phyloP scores from a whole-genome alignment of 805 yeast genomes.

The Saccharomycopsis selenospora region DNA sequence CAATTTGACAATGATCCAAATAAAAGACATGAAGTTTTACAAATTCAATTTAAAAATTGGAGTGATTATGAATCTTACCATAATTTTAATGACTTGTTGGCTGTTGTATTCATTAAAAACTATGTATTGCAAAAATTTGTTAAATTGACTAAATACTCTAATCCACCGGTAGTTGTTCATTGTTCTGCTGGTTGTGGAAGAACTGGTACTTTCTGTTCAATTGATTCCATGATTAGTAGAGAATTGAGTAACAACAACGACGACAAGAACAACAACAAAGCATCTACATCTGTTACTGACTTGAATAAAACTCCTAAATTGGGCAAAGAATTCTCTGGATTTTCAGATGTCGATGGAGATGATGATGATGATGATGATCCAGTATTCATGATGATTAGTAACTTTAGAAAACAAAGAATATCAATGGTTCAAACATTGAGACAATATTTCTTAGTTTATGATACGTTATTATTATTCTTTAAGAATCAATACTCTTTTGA shows the following conservation, averaged over 20 bases:
- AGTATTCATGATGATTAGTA: slow-evolving; percentile 54
- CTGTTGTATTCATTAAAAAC: slow-evolving; percentile 11
- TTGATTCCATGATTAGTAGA: slow-evolving; percentile 50
- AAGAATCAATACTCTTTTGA: not conserved
- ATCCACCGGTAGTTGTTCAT: slow-evolving; percentile 61
- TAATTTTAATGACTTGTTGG: slow-evolving; percentile 29
- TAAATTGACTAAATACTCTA: not conserved
- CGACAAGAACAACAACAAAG: slow-evolving; percentile 7
- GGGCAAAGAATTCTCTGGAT: not conserved
- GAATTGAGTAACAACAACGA: slow-evolving; percentile 6
- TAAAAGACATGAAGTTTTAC: slow-evolving; percentile 45
- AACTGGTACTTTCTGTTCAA: slow-evolving; percentile 80
- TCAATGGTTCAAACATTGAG: slow-evolving; percentile 81
- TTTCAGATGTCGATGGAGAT: not conserved
- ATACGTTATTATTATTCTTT: slow-evolving; percentile 30
- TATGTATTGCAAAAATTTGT: slow-evolving; percentile 1
- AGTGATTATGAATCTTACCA: slow-evolving; percentile 67
- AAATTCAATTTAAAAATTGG: slow-evolving; percentile 78
- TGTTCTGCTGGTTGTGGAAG: slow-evolving; percentile 98
- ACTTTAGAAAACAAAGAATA: slow-evolving; percentile 64
- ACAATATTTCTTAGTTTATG: slow-evolving; percentile 71
- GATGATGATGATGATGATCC: slow-evolving; percentile 34
- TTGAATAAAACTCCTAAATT: not conserved
- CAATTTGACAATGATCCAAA: slow-evolving; percentile 27
- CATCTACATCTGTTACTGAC: not conserved